Conservation (phyloP, 2,329 filamentous ascomycete species). For the Xylaria polymorpha region DNA sequence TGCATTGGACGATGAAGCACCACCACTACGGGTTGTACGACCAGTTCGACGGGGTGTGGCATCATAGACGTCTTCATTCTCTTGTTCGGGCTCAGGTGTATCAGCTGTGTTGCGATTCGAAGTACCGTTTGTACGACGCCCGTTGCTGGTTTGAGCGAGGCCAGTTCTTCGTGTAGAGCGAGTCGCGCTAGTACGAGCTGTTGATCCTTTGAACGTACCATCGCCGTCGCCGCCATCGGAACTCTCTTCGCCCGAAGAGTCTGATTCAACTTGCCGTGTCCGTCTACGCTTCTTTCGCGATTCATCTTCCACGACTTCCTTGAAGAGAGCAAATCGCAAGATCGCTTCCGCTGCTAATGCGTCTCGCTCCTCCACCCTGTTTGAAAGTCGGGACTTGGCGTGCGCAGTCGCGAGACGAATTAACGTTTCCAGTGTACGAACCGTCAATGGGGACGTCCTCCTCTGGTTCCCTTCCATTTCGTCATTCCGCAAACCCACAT, state of each 20-base stretch:
- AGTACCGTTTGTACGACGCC: constrained; percentile 46
- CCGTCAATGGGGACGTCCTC: constrained; percentile 93
- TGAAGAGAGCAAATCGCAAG: constrained; percentile 94
- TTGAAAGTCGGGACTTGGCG: constrained; percentile 90
- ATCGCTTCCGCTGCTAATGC: constrained; percentile 89
- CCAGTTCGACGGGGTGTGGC: constrained; percentile 58
- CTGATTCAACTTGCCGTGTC: constrained; percentile 67
- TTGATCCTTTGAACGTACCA: constrained; percentile 49
- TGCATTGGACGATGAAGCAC: constrained; percentile 52
- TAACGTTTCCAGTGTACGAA: constrained; percentile 96
- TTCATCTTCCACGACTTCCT: constrained; percentile 85
- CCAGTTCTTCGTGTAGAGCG: constrained; percentile 48
- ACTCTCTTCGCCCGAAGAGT: constrained; percentile 69
- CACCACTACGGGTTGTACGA: constrained; percentile 54
- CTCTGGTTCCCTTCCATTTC: constrained; percentile 95
- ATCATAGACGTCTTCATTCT: constrained; percentile 61
- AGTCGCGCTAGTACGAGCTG: constrained; percentile 54
- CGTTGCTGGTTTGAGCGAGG: constrained; percentile 44
- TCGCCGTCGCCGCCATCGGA: constrained; percentile 68
- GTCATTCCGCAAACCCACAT: constrained; percentile 93
- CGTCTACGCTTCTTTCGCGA: constrained; percentile 86
- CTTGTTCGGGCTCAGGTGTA: constrained; percentile 53
- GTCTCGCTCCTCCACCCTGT: constrained; percentile 88
- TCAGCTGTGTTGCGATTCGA: constrained; percentile 46
- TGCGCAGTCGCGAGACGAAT: constrained; percentile 97